Base-by-base conservation (phyloP, 805 yeast genomes). In the Kazachstania psychrophila region DNA sequence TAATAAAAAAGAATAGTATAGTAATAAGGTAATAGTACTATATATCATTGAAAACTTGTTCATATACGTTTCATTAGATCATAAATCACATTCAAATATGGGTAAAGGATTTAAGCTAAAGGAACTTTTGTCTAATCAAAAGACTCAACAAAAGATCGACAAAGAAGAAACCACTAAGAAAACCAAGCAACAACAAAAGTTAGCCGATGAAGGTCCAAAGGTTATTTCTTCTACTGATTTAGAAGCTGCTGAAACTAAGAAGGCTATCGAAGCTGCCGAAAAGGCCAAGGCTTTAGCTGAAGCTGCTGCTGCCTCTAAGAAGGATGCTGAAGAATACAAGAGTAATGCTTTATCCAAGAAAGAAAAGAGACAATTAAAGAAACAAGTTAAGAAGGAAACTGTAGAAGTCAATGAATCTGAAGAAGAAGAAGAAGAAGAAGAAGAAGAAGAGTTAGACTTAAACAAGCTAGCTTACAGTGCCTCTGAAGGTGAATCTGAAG, bases 371-470 rank as follows among this genome's bases (percentile, higher is more conserved):
- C 19, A 30, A 6, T 13, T 17, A 5, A 30, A 30, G 25, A 30
- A 30, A 22, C 25, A 19, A 22, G 33, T 19, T n/a, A 19, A 41
- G 17, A 43, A 39, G 29, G 52, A 44, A 17, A 44, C 43, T 3
- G 51, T 41, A 23, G 58, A 51, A 23, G 69, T 68, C 23, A 70
- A 62, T 5, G 68, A 61, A 3, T 69, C 64, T 23, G 68, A 62
- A 31, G 70, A 66, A 27, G 78, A 75, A 41, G 61, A 71, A 25
- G 77, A 73, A 40, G 82, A 77, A 35, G 69, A 68, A 42, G 17
- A 27, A 27, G 31, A 32, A 12, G 38, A 25, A 10, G 39, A 38
- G 13, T 25, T 38, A 28, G 51, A 52, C 9, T 38, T 47, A 23
- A 52, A 45, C 15, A 44, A 44, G 4, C 49, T 41, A 23, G 58